Evolutionary conservation across 2,329 filamentous ascomycete species (phyloP), one percentile per base, ranked within the genome.

Genomic region (Fonsecaea multimorphosa): DNA sequence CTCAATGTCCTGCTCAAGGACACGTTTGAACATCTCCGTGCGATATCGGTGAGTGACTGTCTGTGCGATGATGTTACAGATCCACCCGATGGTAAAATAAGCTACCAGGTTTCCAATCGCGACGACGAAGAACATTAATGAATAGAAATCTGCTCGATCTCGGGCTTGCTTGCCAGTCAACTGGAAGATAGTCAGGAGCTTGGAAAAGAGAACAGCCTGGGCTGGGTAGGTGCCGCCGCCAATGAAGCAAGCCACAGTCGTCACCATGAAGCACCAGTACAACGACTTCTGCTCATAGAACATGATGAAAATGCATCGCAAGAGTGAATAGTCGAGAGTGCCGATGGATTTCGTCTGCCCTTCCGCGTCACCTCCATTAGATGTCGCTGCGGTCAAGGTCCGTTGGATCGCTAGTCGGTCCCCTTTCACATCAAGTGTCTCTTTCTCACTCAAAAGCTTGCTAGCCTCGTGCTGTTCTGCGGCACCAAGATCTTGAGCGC

Each of bases 71-170:
- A 71, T 49, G 66, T 76, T 75, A 55, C 72, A 72, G 0, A 66
- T 44, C 68, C 70, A 76, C 3, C 79, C 78, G 22, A 82, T 70
- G 6, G 74, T 58, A 46, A 78, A 80, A 68, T 82, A 82, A 1
- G 74, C 73, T 1, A 80, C 22, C 1, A 77, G 73, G 34, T 77
- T 76, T 3, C 71, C 78, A 19, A 78, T 72, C 8, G 81, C 80
- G 46, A 81, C 69, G 0, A 83, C 74, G 58, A 82, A 80, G 55
- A 82, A 82, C 79, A 83, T 82, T 8, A 80, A 76, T 2, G 80
- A 73, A 74, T 76, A 82, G 67, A 82, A 82, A 64, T 82, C 77
- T 7, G 77, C 80, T 57, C 71, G 67, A 9, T 72, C 63, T 9
- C 55, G 49, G n/a, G 71, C 67, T 56, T 64, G 51, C 11, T 70